Evolutionary conservation across 495 filamentous ascomycete genomes (phyloP).

Genomic region (Tricharina praecox): DNA sequence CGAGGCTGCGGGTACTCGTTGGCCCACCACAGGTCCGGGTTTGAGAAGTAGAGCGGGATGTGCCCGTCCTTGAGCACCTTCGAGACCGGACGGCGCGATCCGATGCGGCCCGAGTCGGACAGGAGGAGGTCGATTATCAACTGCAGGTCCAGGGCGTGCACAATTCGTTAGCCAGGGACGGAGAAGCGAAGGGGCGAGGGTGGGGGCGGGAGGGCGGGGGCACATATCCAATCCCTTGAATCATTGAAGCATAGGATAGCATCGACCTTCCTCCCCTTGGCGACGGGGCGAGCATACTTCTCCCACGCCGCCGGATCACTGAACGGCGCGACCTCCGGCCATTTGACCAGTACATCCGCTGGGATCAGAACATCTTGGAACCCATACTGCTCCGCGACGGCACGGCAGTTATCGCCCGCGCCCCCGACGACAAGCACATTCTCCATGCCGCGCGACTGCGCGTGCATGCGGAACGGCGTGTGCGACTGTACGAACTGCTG

Average conservation of each 20-base stretch:
- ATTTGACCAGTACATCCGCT: slow-evolving; percentile 57
- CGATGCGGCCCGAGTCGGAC: slow-evolving; percentile 53
- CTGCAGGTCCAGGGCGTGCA: slow-evolving; percentile 37
- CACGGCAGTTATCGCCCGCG: slow-evolving; percentile 54
- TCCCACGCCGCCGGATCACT: slow-evolving; percentile 2
- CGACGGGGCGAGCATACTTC: slow-evolving; percentile 41
- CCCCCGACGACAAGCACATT: slow-evolving; percentile 43
- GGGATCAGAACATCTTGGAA: slow-evolving; percentile 74
- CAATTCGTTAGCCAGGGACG: slow-evolving; percentile 27
- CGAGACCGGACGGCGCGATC: slow-evolving; percentile 46
- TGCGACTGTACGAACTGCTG: slow-evolving; percentile 68
- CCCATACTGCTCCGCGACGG: slow-evolving; percentile 66
- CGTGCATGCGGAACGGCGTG: slow-evolving; percentile 53
- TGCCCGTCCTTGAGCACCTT: slow-evolving; percentile 67
- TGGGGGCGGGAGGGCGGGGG: too few species aligned
- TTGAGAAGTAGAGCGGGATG: slow-evolving; percentile 68
- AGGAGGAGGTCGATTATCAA: slow-evolving; percentile 66
- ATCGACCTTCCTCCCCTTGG: slow-evolving; percentile 45
- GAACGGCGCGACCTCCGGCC: slow-evolving; percentile 43
- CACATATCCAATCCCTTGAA: slow-evolving; percentile 84
- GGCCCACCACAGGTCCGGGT: slow-evolving; percentile 81
- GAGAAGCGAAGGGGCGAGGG: too few species aligned
- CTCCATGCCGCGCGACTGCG: slow-evolving; percentile 27
- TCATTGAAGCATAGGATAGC: slow-evolving; percentile 83
- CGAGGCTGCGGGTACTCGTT: slow-evolving; percentile 68